A percentile compares a stretch with the other conserved stretches of the same genome.
phyloP scores from a whole-genome alignment of 108 stramenopile species.

The Fragilariopsis cylindrus region DNA sequence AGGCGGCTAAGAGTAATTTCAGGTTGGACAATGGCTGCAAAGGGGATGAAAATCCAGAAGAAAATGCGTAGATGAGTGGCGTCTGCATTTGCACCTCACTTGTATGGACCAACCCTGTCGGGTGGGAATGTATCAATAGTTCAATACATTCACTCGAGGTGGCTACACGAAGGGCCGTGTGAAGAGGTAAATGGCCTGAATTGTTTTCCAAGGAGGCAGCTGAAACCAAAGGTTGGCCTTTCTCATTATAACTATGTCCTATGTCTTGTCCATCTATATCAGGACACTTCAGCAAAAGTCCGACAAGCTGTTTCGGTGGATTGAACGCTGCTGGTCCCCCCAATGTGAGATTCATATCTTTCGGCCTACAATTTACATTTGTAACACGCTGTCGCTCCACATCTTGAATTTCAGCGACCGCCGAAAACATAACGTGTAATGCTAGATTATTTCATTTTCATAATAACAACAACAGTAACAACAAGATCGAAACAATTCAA shows the following conservation, averaged over 20 bases:
- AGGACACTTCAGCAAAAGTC: constrained; percentile 40
- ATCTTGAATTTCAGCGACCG: constrained; percentile 28
- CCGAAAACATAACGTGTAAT: constrained; percentile 47
- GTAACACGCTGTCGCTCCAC: constrained; percentile 22
- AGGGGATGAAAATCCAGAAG: constrained; percentile 39
- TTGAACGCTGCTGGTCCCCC: constrained; percentile 39
- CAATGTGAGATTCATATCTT: constrained; percentile 28
- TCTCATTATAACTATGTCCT: constrained; percentile 9
- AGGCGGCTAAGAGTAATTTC: constrained; percentile 41
- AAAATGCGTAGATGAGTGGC: constrained; percentile 47
- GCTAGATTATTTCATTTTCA: neutral
- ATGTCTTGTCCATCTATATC: constrained; percentile 37
- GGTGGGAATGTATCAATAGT: constrained; percentile 44
- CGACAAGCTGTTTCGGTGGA: constrained; percentile 42
- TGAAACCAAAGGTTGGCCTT: constrained; percentile 5
- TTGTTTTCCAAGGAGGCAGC: constrained; percentile 44
- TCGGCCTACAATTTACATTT: constrained; percentile 21
- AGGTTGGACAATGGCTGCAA: constrained; percentile 33
- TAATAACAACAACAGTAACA: too few species aligned
- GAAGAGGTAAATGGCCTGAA: constrained; percentile 45
- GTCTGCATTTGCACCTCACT: constrained; percentile 50
- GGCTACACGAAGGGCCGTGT: constrained; percentile 42
- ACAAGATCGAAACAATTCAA: too few species aligned
- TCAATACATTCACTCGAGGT: constrained; percentile 32
- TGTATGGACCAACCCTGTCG: constrained; percentile 49